These are phyloP conservation scores for Botrytis byssoidea DNA, from an alignment of 2,329 filamentous ascomycete genomes.

Conservation along the genomic window DNA sequence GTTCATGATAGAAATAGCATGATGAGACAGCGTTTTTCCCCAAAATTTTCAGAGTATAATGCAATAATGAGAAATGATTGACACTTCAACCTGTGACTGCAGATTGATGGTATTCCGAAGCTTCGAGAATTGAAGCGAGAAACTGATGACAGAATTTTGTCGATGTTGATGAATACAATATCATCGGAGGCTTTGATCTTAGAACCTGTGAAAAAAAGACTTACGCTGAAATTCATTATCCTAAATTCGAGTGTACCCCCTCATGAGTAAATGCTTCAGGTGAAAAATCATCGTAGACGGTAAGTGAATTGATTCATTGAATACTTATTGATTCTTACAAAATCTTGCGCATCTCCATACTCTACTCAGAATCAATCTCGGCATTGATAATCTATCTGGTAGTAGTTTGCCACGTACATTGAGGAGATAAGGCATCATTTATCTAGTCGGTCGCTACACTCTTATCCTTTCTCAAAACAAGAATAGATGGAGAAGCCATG, in stretches of 20 bases:
- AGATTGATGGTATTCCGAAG: not conserved
- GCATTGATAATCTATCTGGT: too few relatives aligned
- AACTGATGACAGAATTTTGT: too few relatives aligned
- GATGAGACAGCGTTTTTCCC: not conserved
- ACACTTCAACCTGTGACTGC: not conserved
- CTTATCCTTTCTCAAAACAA: accelerated
- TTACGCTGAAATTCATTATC: too few relatives aligned
- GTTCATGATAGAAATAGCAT: not conserved
- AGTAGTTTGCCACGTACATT: not conserved
- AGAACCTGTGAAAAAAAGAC: too few relatives aligned
- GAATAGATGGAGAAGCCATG: not conserved
- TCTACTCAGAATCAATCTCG: too few relatives aligned
- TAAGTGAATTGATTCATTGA: not conserved
- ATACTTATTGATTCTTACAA: not conserved
- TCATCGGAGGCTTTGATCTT: too few relatives aligned
- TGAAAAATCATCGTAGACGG: not conserved
- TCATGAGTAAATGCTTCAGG: not conserved
- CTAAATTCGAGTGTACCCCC: too few relatives aligned
- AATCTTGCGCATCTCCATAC: not conserved
- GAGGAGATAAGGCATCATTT: too few relatives aligned
- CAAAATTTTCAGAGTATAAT: not conserved
- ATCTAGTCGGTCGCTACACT: not conserved
- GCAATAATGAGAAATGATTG: not conserved
- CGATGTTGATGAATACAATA: too few relatives aligned
- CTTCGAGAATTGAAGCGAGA: too few relatives aligned